Conservation (phyloP, 768 basidiomycete species). For the Phylloporus sp. region DNA sequence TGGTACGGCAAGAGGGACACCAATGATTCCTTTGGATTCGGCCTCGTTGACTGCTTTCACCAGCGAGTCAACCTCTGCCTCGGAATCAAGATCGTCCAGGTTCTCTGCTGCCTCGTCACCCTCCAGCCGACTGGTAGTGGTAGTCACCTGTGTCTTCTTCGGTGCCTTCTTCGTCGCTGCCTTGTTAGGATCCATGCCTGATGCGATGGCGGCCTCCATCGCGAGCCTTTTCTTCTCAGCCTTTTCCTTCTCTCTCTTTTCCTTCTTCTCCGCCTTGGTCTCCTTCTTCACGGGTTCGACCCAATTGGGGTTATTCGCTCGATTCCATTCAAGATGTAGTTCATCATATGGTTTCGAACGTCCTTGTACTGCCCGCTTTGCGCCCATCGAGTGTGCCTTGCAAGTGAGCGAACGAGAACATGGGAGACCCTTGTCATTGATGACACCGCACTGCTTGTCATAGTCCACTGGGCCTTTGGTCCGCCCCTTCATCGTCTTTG, state of each 20-base stretch:
- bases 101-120: slow-evolving; percentile 67
- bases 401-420: slow-evolving; percentile 96
- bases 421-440: slow-evolving; percentile 89
- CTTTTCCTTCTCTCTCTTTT: slow-evolving; percentile 76
- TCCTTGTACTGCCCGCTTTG: slow-evolving; percentile 87
- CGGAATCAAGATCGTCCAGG: slow-evolving; percentile 77
- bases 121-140: slow-evolving; percentile 47
- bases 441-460: slow-evolving; percentile 93
- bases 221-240: slow-evolving; percentile 76
- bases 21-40: slow-evolving; percentile 54
- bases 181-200: slow-evolving; percentile 48
- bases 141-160: slow-evolving; percentile 58
- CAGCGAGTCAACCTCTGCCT: slow-evolving; percentile 77
- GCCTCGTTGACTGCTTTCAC: slow-evolving; percentile 58
- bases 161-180: slow-evolving; percentile 52
- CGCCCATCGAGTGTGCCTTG: slow-evolving; percentile 97
- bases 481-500: slow-evolving; percentile 76
- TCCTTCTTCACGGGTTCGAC: slow-evolving; percentile 85
- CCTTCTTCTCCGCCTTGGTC: slow-evolving; percentile 84
- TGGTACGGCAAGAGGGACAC: slow-evolving; percentile 66
- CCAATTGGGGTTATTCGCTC: slow-evolving; percentile 81
- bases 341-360: slow-evolving; percentile 83
- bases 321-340: slow-evolving; percentile 88
- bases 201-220: slow-evolving; percentile 64
- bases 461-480: slow-evolving; percentile 84